These are phyloP conservation scores for Pythium phragmiticola DNA, from an alignment of 352 stramenopile genomes.

Conservation along the genomic window DNA sequence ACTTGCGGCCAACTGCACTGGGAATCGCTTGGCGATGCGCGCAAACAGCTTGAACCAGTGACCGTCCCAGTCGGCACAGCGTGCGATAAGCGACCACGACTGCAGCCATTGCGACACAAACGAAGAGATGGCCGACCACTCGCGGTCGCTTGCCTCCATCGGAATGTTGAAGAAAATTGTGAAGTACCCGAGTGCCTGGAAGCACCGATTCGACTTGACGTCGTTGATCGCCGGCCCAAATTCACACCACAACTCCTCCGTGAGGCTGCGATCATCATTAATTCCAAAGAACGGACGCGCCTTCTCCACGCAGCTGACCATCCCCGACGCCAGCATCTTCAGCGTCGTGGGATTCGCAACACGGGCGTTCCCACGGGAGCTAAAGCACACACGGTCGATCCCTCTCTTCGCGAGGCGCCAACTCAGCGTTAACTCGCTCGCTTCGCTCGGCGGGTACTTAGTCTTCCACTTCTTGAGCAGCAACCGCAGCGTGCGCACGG, in stretches of 20 bases:
- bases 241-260: constrained; percentile 49
- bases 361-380: constrained; percentile 31
- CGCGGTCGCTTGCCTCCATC: constrained; percentile 13
- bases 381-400: constrained; percentile 58
- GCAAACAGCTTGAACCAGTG: constrained; percentile 77
- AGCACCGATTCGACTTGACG: constrained; percentile 50
- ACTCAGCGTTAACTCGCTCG: constrained; percentile 31
- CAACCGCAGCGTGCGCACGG: constrained; percentile 36
- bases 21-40: constrained; percentile 54
- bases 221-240: constrained; percentile 44
- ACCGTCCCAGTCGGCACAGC: constrained; percentile 59
- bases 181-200: constrained; percentile 61
- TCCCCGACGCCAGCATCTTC: constrained; percentile 35
- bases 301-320: constrained; percentile 50
- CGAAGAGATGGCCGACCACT: constrained; percentile 15
- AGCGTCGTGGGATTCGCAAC: constrained; percentile 41
- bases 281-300: constrained; percentile 45
- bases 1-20: constrained; percentile 5
- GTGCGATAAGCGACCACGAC: constrained; percentile 52
- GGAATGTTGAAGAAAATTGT: constrained; percentile 43
- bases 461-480: constrained; percentile 55
- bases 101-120: constrained; percentile 58
- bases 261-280: constrained; percentile 28
- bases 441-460: constrained; percentile 28
- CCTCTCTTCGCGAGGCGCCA: constrained; percentile 45